These are phyloP conservation scores for Arthrobotrys entomopaga DNA, from an alignment of 2,329 filamentous ascomycete species.

Conservation along the genomic window DNA sequence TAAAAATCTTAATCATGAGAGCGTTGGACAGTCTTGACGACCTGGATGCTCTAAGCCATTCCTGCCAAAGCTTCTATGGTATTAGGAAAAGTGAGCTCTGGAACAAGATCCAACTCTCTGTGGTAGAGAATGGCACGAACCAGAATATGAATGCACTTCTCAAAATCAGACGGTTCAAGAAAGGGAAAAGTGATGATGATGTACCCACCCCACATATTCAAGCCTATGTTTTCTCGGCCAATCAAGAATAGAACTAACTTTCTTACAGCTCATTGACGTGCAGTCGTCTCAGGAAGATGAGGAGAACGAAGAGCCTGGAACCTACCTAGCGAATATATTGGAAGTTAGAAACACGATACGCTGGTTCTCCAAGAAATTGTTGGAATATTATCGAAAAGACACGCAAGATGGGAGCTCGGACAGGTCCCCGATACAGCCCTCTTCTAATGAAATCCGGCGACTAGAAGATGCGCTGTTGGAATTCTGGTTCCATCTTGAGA, in stretches of 20 bases:
- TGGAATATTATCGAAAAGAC: neutral
- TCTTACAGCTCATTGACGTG: neutral
- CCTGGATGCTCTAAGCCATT: neutral
- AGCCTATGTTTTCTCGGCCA: neutral
- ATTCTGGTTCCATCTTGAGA: conserved; percentile 2
- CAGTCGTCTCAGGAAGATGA: neutral
- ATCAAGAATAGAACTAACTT: neutral
- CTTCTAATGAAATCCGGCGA: neutral
- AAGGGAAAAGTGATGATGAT: neutral
- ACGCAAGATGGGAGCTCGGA: neutral
- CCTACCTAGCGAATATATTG: neutral
- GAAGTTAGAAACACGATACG: neutral
- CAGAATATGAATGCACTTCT: neutral
- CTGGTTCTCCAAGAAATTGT: neutral
- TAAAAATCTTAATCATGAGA: neutral
- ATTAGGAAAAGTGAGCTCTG: neutral
- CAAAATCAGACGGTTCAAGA: neutral
- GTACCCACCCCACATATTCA: neutral
- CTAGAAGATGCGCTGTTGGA: neutral
- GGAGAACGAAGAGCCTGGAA: neutral
- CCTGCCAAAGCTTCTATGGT: neutral
- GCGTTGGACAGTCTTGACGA: neutral
- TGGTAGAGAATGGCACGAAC: neutral
- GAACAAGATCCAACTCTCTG: neutral
- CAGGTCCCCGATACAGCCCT: neutral